Evolutionary conservation across 1,139 yeast genomes (phyloP), one percentile per base, ranked within the genome.

Genomic region (Trichomonascaceae sp.): DNA sequence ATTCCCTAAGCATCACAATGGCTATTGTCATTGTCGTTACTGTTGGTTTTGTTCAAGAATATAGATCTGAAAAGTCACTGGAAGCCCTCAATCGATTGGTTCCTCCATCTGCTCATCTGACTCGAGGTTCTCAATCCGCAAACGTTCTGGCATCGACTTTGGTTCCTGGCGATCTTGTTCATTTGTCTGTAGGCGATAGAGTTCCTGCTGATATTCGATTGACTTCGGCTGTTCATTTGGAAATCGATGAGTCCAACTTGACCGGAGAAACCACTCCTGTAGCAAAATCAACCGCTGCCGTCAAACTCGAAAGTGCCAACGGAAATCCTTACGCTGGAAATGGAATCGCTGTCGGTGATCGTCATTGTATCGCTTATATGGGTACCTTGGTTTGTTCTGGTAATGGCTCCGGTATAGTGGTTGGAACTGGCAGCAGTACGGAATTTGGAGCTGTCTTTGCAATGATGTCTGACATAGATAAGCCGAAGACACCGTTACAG

Each of bases 21-120:
- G 98, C 98, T 6, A 87, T 91, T 55, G 64, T 87, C 43, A 90
- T 91, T 61, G 98, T 91, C 32, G 96, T 91, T 8, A 81, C 95
- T 0, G 99, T 93, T 32, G 99, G 98, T 0, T 93, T 93, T 71
- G 91, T 93, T 22, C 99, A 93, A 70, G 99, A 93, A 69, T 90
- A 90, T 67, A 79, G 97, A 63, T 87, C 96, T 0, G 99, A 93
- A 68, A 87, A 93, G 73, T 87, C 96, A 2, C 74, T 93, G 56
- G 96, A 89, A 66, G 98, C 97, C 0, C 79, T 93, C 60, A 90
- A 86, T 68, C 85, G 87, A 65, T 78, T 93, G 60, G 97, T 93
- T 3, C 98, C 99, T 1, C 96, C 96, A 15, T 88, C 87, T 66
- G 95, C 96, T 30, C 91, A 90, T 67, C 78, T 93, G 55, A 85